phyloP scores from a whole-genome alignment of 495 filamentous ascomycete genomes.

The Podospora anserina region DNA sequence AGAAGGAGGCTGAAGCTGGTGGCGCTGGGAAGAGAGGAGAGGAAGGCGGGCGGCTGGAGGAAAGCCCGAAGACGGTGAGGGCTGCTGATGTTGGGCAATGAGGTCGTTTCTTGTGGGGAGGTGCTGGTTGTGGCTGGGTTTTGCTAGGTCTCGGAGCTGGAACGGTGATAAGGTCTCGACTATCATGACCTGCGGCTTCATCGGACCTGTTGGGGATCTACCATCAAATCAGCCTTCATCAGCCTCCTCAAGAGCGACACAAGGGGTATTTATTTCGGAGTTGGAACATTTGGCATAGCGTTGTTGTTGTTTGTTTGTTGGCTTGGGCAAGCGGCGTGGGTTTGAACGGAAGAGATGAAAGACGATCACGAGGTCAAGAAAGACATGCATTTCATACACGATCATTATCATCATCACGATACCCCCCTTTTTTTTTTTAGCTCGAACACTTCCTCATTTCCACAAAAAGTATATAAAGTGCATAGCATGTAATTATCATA shows the following conservation, averaged over 20 bases:
- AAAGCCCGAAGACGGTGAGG: not conserved
- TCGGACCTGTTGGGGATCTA: not conserved
- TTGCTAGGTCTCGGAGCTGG: too few species aligned
- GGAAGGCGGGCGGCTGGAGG: not conserved
- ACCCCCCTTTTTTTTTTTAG: not conserved
- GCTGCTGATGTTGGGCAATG: conserved; percentile 10
- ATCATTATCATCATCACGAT: not conserved
- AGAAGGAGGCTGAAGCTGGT: not conserved
- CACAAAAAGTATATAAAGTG: not conserved
- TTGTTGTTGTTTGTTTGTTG: not conserved
- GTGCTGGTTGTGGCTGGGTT: not conserved
- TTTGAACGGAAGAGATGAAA: not conserved
- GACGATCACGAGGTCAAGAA: not conserved
- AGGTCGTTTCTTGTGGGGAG: not conserved
- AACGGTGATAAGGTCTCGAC: too few species aligned
- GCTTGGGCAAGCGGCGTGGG: not conserved
- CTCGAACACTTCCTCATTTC: not conserved
- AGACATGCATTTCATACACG: not conserved
- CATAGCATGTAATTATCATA: not conserved
- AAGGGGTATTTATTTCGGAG: not conserved
- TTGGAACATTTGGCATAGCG: conserved; percentile 4
- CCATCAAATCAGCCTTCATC: not conserved
- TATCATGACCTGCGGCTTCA: not conserved
- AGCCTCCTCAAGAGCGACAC: not conserved
- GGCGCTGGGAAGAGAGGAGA: conserved; percentile 1